phyloP scores from a whole-genome alignment of 1,139 yeast species.

The Yarrowia galli region DNA sequence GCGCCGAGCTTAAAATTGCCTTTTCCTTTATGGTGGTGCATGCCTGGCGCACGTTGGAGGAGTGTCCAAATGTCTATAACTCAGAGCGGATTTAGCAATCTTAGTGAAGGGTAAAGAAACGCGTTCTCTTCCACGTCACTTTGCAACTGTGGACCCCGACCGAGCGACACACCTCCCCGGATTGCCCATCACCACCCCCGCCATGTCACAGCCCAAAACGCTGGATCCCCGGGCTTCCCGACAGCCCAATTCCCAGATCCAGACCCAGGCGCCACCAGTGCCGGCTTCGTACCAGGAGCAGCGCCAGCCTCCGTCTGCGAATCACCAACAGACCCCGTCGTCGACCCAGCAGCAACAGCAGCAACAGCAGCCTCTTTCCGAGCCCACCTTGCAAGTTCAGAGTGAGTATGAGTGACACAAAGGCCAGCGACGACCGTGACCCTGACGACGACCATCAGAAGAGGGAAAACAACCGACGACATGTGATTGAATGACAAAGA shows the following conservation, averaged over 20 bases:
- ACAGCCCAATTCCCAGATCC: conserved; percentile 18
- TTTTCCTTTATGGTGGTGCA: conserved; percentile 18
- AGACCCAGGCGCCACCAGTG: conserved; percentile 28
- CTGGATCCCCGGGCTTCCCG: conserved; percentile 34
- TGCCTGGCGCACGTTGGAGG: conserved; percentile 28
- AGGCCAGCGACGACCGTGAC: not conserved
- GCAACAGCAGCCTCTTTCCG: conserved; percentile 34
- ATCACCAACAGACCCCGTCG: not conserved
- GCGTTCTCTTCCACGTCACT: conserved; percentile 37
- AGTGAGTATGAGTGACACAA: conserved; percentile 13
- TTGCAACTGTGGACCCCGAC: not conserved
- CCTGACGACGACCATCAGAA: too few relatives aligned
- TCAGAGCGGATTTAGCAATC: conserved; percentile 35
- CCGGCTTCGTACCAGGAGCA: conserved; percentile 16
- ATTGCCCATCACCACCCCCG: conserved; percentile 2
- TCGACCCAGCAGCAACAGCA: not conserved
- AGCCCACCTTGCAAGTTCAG: conserved; percentile 35
- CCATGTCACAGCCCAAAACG: conserved; percentile 34
- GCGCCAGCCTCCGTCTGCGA: not conserved
- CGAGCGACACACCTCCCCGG: not conserved
- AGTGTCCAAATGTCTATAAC: conserved; percentile 32
- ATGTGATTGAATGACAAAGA: not conserved
- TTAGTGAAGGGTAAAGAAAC: conserved; percentile 36
- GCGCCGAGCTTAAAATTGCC: conserved; percentile 1
- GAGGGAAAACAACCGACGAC: not conserved